Evolutionary conservation across 768 basidiomycete genomes (phyloP).

Genomic region (Paxillus ammoniavirescens): DNA sequence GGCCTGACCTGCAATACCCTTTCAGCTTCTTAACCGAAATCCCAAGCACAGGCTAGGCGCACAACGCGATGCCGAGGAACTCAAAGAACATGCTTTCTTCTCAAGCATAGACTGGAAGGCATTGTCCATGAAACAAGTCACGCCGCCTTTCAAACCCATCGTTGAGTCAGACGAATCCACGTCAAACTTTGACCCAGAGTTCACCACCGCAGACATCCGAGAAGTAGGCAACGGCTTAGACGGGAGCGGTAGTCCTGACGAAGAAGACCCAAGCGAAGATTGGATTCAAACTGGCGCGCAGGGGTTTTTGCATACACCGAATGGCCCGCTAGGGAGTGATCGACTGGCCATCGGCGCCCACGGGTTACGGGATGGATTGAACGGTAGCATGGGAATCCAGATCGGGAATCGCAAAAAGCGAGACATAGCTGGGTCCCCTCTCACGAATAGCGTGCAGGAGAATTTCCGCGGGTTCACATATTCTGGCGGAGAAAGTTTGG

Average conservation of each 20-base stretch:
- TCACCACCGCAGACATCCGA: conserved; percentile 87
- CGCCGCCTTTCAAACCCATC: conserved; percentile 96
- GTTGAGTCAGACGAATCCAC: conserved; percentile 98
- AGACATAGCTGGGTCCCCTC: conserved; percentile 54
- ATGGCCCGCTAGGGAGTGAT: conserved; percentile 76
- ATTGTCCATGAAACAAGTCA: conserved; percentile 82
- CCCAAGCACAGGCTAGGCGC: conserved; percentile 97
- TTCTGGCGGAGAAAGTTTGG: conserved; percentile 69
- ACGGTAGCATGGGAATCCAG: conserved; percentile 41
- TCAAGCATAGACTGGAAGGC: conserved; percentile 88
- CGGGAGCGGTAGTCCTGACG: conserved; percentile 43
- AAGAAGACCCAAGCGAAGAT: conserved; percentile 69
- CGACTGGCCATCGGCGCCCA: conserved; percentile 16
- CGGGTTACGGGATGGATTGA: conserved; percentile 16
- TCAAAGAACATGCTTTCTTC: conserved; percentile 97
- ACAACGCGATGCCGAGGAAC: conserved; percentile 83
- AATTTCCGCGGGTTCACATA: conserved; percentile 96
- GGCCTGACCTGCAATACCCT: conserved; percentile 12
- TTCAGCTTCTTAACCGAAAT: conserved; percentile 93
- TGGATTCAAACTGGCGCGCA: conserved; percentile 39
- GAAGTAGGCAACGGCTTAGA: conserved; percentile 60
- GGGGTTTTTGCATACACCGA: conserved; percentile 54
- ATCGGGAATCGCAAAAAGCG: conserved; percentile 50
- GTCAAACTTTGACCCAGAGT: conserved; percentile 98
- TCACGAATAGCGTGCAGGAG: conserved; percentile 93